These are phyloP conservation scores for Fusarium vanettenii DNA, from an alignment of 2,329 filamentous ascomycete species.

Conservation along the genomic window DNA sequence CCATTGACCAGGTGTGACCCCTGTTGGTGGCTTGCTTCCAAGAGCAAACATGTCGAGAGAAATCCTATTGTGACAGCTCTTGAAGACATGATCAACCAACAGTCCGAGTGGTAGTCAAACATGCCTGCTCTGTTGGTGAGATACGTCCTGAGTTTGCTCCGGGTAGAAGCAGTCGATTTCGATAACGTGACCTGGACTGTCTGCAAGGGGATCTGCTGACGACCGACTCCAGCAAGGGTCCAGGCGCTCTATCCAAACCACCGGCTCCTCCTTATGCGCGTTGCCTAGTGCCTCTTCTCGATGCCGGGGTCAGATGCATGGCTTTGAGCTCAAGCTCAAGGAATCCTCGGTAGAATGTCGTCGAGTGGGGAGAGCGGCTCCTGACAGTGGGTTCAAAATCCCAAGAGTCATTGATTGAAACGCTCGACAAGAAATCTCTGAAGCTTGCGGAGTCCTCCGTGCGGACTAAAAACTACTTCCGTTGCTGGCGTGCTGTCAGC, in stretches of 20 bases:
- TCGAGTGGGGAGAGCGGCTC: not conserved
- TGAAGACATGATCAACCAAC: constrained; percentile 16
- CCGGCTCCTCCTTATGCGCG: constrained; percentile 14
- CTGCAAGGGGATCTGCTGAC: constrained; percentile 34
- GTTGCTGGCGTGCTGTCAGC: not conserved
- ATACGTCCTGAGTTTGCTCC: constrained; percentile 6
- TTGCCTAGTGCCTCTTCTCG: constrained; percentile 1
- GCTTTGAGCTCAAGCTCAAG: not conserved
- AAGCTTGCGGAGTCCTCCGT: not conserved
- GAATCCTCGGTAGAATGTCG: not conserved
- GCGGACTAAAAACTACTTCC: not conserved
- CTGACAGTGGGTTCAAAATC: not conserved
- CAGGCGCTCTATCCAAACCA: constrained; percentile 6
- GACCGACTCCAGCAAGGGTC: constrained; percentile 8
- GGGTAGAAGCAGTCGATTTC: constrained; percentile 13
- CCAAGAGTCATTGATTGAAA: not conserved
- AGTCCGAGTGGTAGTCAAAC: constrained; percentile 16
- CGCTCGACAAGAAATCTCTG: not conserved
- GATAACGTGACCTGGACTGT: constrained; percentile 40
- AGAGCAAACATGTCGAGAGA: constrained; percentile 27
- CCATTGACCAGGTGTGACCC: constrained; percentile 16
- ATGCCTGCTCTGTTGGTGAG: constrained; percentile 3
- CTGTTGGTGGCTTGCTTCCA: constrained; percentile 25
- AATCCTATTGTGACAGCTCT: constrained; percentile 4
- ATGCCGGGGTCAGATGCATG: not conserved